phyloP scores from a whole-genome alignment of 495 filamentous ascomycete species.

The Trypethelium eluteriae region DNA sequence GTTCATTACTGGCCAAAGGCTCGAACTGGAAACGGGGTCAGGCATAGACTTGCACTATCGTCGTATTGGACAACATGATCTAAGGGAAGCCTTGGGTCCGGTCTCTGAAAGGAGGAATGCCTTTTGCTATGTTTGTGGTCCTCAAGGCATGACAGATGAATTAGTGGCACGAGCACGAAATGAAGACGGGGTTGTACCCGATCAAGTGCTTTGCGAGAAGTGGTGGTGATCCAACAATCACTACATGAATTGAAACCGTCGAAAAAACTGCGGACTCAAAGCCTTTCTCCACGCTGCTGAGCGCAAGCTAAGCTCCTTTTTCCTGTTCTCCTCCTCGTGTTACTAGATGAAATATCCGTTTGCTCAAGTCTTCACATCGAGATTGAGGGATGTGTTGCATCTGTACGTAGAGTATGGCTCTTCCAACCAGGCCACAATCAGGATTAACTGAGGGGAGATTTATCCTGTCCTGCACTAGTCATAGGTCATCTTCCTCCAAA shows the following conservation, averaged over 20 bases:
- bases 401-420: too few species aligned
- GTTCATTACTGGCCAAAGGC: constrained; percentile 19
- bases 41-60: constrained; percentile 19
- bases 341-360: too few species aligned
- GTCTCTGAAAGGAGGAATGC: constrained; percentile 41
- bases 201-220: constrained; percentile 68
- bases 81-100: constrained; percentile 31
- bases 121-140: constrained; percentile 73
- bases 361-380: too few species aligned
- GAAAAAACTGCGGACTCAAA: too few species aligned
- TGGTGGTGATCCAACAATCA: constrained; percentile 59
- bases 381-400: too few species aligned
- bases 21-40: constrained; percentile 17
- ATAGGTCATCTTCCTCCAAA: constrained; percentile 49
- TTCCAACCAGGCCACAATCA: too few species aligned
- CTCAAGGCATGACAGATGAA: constrained; percentile 71
- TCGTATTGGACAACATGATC: constrained; percentile 19
- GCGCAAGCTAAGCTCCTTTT: too few species aligned
- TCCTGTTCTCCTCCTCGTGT: too few species aligned
- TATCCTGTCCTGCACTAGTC: not conserved
- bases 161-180: constrained; percentile 50
- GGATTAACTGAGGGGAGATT: too few species aligned
- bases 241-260: not conserved
- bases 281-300: too few species aligned
- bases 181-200: constrained; percentile 46